These are phyloP conservation scores for Dryas drummondii DNA, from an alignment of 306 rosid species.

Conservation along the genomic window DNA sequence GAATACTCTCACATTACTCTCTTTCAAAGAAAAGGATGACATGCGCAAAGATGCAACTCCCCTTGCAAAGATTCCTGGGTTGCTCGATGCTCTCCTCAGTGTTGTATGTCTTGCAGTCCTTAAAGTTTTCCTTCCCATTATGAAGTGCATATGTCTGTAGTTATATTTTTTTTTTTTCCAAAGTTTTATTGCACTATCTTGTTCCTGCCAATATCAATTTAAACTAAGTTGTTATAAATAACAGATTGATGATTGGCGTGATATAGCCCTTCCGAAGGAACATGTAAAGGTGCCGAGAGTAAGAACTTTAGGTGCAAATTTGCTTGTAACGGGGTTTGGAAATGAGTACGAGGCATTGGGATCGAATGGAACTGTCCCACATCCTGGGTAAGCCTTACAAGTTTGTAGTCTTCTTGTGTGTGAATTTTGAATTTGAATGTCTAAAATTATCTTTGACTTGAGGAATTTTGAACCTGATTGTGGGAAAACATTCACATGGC, in stretches of 20 bases:
- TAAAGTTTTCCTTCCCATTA: neutral
- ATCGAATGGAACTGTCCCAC: constrained; percentile 46
- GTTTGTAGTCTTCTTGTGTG: neutral
- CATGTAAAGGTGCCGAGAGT: constrained; percentile 54
- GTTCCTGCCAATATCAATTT: neutral
- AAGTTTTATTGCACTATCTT: neutral
- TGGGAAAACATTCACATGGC: constrained; percentile 28
- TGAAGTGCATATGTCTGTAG: neutral
- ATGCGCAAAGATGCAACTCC: constrained; percentile 81
- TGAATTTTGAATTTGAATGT: constrained; percentile 16
- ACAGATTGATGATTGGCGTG: constrained; percentile 99
- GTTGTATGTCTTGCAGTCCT: constrained; percentile 58
- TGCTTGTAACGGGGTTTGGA: constrained; percentile 84
- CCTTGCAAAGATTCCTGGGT: constrained; percentile 79
- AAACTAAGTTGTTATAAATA: constrained; percentile 7
- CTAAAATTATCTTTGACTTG: constrained; percentile 15
- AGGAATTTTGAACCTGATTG: constrained; percentile 30
- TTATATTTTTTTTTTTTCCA: neutral
- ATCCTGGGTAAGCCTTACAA: constrained; percentile 49
- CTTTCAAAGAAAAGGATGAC: constrained; percentile 95
- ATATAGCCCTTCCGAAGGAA: constrained; percentile 79
- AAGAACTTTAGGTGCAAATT: constrained; percentile 71
- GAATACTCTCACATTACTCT: constrained; percentile 82
- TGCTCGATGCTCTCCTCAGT: constrained; percentile 97
- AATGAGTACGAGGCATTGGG: constrained; percentile 64